A percentile compares a stretch with the other conserved stretches of the same genome.
These are phyloP conservation scores for Phoma sp. DNA, from an alignment of 2,329 filamentous ascomycete species.

Conservation along the genomic window DNA sequence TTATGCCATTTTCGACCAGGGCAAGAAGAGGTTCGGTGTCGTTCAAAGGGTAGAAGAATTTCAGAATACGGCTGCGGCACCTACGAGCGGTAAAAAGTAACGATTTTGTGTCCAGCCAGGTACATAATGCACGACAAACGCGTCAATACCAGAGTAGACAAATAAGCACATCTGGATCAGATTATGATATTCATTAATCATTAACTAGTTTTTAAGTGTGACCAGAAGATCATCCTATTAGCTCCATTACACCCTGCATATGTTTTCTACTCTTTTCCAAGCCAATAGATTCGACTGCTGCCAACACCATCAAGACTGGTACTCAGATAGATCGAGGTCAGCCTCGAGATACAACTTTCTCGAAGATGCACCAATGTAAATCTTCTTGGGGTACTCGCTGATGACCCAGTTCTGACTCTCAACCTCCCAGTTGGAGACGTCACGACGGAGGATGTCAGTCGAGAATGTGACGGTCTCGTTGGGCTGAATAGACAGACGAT, in stretches of 20 bases:
- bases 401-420: conserved; percentile 83
- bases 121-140: too few relatives aligned
- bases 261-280: background rate
- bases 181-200: conserved; percentile 4
- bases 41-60: conserved; percentile 56
- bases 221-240: background rate
- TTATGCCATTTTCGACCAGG: conserved; percentile 70
- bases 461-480: conserved; percentile 72
- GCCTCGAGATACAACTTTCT: conserved; percentile 60
- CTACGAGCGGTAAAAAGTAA: background rate
- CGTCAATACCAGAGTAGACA: too few relatives aligned
- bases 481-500: conserved; percentile 73
- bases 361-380: conserved; percentile 65
- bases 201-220: conserved; percentile 7
- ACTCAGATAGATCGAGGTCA: conserved; percentile 31
- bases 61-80: conserved; percentile 31
- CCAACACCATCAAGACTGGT: conserved; percentile 3
- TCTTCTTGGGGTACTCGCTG: conserved; percentile 61
- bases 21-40: conserved; percentile 64
- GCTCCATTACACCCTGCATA: background rate
- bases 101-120: too few relatives aligned
- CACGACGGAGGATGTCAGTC: conserved; percentile 74
- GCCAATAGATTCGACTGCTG: background rate
- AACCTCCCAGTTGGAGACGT: conserved; percentile 87
- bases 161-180: background rate